phyloP scores from a whole-genome alignment of 2,329 filamentous ascomycete genomes.

The Verticillium alfalfae region DNA sequence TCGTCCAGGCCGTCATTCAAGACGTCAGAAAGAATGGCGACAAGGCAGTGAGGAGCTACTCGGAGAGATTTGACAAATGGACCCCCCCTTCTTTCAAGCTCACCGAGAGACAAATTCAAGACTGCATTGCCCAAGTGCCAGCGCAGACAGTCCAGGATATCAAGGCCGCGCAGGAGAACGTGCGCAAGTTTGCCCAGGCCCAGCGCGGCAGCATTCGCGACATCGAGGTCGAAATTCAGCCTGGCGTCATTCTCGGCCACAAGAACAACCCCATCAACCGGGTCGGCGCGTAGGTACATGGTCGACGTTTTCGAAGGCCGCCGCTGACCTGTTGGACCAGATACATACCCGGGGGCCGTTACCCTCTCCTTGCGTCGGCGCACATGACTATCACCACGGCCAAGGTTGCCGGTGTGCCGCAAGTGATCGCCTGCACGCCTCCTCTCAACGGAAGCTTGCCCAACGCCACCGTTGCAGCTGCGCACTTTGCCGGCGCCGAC shows the following conservation, averaged over 20 bases:
- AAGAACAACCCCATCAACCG: slow-evolving; percentile 40
- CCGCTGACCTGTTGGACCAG: not conserved
- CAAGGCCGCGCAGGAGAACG: slow-evolving; percentile 8
- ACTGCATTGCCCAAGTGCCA: too few relatives aligned
- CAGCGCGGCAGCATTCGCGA: slow-evolving; percentile 63
- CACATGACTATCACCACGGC: slow-evolving; percentile 53
- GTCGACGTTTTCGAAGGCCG: slow-evolving; percentile 1
- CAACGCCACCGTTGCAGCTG: slow-evolving; percentile 41
- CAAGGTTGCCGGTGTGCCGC: slow-evolving; percentile 45
- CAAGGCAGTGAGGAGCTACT: too few relatives aligned
- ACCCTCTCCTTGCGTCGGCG: slow-evolving; percentile 45
- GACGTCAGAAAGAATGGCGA: too few relatives aligned
- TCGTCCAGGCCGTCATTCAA: too few relatives aligned
- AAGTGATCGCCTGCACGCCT: slow-evolving; percentile 45
- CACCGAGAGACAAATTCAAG: too few relatives aligned
- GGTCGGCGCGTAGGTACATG: slow-evolving; percentile 34
- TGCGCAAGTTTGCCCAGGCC: slow-evolving; percentile 78
- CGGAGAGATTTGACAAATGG: too few relatives aligned
- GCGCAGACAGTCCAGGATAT: slow-evolving; percentile 18
- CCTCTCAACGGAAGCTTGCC: slow-evolving; percentile 43
- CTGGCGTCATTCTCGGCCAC: slow-evolving; percentile 44
- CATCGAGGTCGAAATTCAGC: slow-evolving; percentile 43
- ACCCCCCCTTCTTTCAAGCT: too few relatives aligned
- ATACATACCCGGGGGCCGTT: slow-evolving; percentile 46
- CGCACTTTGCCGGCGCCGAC: slow-evolving; percentile 43